Percentiles rank a stretch among this genome's conserved stretches.
phyloP scores from a whole-genome alignment of 1,284 basidiomycete species.

The Pterulicium gracile region DNA sequence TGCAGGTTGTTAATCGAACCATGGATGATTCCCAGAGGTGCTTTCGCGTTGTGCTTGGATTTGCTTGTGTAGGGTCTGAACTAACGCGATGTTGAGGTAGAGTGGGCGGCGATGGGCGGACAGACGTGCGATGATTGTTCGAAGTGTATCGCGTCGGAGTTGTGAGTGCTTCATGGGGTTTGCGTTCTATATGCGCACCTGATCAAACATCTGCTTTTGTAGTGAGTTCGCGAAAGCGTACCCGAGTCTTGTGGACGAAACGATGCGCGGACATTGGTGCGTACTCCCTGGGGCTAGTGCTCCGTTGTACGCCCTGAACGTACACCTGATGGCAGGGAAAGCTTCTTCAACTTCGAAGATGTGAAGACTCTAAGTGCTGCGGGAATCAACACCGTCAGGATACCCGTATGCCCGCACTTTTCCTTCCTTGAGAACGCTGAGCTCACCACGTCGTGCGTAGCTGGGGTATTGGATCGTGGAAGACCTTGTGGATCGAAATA shows the following conservation, averaged over 20 bases:
- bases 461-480: conserved; percentile 78
- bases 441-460: too few relatives aligned
- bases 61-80: too few relatives aligned
- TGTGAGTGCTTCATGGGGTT: conserved; percentile 29
- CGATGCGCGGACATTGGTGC: conserved; percentile 56
- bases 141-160: conserved; percentile 47
- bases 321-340: too few relatives aligned
- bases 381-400: conserved; percentile 64
- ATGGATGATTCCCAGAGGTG: conserved; percentile 55
- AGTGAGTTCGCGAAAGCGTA: conserved; percentile 49
- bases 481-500: conserved; percentile 46
- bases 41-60: not conserved
- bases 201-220: conserved; percentile 2
- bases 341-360: conserved; percentile 63
- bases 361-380: conserved; percentile 38
- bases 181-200: not conserved
- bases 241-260: conserved; percentile 45
- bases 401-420: conserved; percentile 41
- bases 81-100: conserved; percentile 15
- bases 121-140: conserved; percentile 30
- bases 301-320: conserved; percentile 1
- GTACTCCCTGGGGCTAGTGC: conserved; percentile 7
- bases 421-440: not conserved
- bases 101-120: conserved; percentile 61
- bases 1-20: conserved; percentile 48